Conservation (phyloP, 257 asterid species). For the Fraxinus quadrangulata region DNA sequence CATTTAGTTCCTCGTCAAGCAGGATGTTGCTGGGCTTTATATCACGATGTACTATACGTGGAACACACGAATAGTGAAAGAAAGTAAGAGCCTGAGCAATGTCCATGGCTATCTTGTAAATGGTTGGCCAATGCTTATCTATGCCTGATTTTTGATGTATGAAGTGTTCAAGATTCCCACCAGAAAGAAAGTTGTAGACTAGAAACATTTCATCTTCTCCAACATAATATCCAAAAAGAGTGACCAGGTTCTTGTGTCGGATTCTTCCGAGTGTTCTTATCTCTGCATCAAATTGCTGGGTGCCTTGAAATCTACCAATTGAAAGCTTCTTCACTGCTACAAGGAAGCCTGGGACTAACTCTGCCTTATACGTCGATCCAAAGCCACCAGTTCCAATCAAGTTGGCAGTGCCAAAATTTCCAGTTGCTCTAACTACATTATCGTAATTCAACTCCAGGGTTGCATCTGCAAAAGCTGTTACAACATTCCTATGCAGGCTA, state of each 20-base stretch:
- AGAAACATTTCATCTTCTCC: constrained; percentile 87
- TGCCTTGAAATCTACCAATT: constrained; percentile 72
- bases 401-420: constrained; percentile 72
- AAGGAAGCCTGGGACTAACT: constrained; percentile 72
- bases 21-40: constrained; percentile 91
- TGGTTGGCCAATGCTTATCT: constrained; percentile 44
- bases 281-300: constrained; percentile 82
- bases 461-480: not conserved
- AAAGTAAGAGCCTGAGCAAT: constrained; percentile 79
- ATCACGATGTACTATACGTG: constrained; percentile 73
- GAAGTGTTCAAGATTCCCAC: constrained; percentile 80
- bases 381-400: constrained; percentile 95
- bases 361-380: constrained; percentile 91
- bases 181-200: constrained; percentile 72
- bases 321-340: constrained; percentile 80
- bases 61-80: constrained; percentile 76
- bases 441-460: constrained; percentile 31
- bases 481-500: not conserved
- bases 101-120: constrained; percentile 76
- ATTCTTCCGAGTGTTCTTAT: constrained; percentile 77
- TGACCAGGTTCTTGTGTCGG: constrained; percentile 75
- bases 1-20: constrained; percentile 75
- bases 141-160: constrained; percentile 71
- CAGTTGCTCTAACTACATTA: constrained; percentile 73
- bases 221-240: constrained; percentile 84